Conservation (phyloP, 2,329 filamentous ascomycete genomes). For the Aschersonia sp. region DNA sequence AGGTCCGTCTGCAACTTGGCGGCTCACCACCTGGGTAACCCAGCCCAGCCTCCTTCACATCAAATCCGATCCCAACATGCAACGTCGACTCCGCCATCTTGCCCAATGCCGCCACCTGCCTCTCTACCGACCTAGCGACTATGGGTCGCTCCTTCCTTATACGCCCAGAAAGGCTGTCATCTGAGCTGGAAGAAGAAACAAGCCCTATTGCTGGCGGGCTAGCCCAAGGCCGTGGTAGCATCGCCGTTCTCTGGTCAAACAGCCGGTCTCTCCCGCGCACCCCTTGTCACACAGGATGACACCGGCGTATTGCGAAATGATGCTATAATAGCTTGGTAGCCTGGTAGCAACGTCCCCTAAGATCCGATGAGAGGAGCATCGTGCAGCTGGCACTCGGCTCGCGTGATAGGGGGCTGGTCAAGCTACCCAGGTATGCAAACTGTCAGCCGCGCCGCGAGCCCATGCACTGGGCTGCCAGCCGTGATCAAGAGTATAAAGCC, state of each 20-base stretch:
- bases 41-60: background rate
- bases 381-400: background rate
- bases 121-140: background rate
- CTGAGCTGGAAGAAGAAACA: background rate
- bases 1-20: background rate
- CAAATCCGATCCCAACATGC: background rate
- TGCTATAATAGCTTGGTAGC: background rate
- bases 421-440: background rate
- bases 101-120: background rate
- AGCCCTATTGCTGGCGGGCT: background rate
- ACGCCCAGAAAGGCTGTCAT: background rate
- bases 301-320: background rate
- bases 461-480: background rate
- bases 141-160: background rate
- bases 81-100: background rate
- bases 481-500: background rate
- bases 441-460: background rate
- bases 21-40: too few relatives aligned
- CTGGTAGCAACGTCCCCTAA: background rate
- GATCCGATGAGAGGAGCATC: background rate
- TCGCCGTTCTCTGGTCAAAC: background rate
- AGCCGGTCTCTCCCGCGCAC: background rate
- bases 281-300: background rate
- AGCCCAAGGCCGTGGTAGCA: background rate
- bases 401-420: background rate